Percentiles rank a stretch among this genome's conserved stretches.
phyloP scores from a whole-genome alignment of 164 flowering plant genomes.

The Berberis thunbergii region DNA sequence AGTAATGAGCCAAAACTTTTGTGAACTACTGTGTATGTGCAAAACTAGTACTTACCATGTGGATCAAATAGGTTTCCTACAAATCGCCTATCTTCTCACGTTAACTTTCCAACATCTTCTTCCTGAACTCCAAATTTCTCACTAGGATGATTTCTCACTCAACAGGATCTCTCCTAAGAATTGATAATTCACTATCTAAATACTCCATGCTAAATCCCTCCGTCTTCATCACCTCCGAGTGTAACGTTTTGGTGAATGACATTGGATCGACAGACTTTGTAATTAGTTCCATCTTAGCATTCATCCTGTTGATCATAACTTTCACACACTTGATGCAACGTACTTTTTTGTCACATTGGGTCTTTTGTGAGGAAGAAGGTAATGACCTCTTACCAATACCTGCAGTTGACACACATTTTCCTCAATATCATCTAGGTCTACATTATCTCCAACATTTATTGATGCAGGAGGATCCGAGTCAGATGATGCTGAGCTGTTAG shows the following conservation, averaged over 20 bases:
- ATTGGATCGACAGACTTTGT: neutral
- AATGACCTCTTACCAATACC: neutral
- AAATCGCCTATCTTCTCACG: neutral
- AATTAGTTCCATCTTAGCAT: constrained; percentile 1
- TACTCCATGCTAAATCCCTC: neutral
- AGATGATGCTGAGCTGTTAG: too few species aligned
- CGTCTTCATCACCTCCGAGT: constrained; percentile 3
- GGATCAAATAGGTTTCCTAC: neutral
- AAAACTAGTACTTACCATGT: neutral
- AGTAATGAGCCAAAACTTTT: too few species aligned
- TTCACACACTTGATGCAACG: neutral
- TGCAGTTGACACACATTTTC: neutral
- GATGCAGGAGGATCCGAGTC: too few species aligned
- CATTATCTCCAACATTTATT: too few species aligned
- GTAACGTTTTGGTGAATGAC: neutral
- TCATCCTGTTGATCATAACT: constrained; percentile 1
- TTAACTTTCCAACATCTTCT: neutral
- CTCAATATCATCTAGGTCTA: neutral
- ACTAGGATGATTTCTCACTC: neutral
- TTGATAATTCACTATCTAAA: neutral
- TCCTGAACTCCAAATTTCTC: neutral
- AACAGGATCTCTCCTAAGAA: neutral
- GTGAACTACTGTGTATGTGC: neutral
- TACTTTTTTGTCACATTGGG: neutral
- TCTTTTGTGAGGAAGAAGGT: neutral